phyloP scores from a whole-genome alignment of 129 eudicot species.

The Tagetes erecta region DNA sequence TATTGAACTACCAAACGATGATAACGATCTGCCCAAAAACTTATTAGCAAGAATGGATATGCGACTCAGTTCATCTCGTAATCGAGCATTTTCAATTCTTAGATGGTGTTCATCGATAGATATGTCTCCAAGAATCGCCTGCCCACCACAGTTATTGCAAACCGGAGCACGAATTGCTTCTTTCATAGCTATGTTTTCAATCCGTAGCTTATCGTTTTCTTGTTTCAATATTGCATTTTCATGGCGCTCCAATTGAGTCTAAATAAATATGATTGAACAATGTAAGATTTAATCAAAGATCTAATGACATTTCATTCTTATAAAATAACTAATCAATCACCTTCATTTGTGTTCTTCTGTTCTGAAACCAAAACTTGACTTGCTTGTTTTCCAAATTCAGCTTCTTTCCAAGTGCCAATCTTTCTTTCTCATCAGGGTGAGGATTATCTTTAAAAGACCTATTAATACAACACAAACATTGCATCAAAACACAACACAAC shows the following conservation, averaged over 20 bases:
- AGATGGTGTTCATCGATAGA: slow-evolving; percentile 63
- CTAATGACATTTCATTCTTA: not conserved
- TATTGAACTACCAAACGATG: slow-evolving; percentile 36
- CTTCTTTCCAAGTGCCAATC: slow-evolving; percentile 70
- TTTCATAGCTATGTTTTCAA: slow-evolving; percentile 73
- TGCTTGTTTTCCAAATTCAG: slow-evolving; percentile 70
- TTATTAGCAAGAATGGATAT: slow-evolving; percentile 59
- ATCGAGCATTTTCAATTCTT: slow-evolving; percentile 66
- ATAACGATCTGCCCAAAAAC: slow-evolving; percentile 54
- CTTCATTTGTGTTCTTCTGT: slow-evolving; percentile 92
- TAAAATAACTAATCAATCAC: slow-evolving; percentile 30
- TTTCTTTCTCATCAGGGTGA: slow-evolving; percentile 82
- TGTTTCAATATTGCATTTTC: slow-evolving; percentile 68
- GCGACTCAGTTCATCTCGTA: slow-evolving; percentile 68
- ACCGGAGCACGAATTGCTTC: slow-evolving; percentile 64
- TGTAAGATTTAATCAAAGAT: not conserved
- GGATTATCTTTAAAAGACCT: slow-evolving; percentile 78
- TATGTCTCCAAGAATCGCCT: slow-evolving; percentile 66
- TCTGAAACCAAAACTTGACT: slow-evolving; percentile 93
- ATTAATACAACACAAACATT: slow-evolving; percentile 2
- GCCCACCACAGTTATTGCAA: slow-evolving; percentile 73
- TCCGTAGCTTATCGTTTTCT: slow-evolving; percentile 65
- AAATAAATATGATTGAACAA: slow-evolving; percentile 6
- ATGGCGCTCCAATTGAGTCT: slow-evolving; percentile 78
- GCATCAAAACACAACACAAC: not conserved